These are phyloP conservation scores for Leavenworthia alabamica DNA, from an alignment of 345 rosid species.

Conservation along the genomic window DNA sequence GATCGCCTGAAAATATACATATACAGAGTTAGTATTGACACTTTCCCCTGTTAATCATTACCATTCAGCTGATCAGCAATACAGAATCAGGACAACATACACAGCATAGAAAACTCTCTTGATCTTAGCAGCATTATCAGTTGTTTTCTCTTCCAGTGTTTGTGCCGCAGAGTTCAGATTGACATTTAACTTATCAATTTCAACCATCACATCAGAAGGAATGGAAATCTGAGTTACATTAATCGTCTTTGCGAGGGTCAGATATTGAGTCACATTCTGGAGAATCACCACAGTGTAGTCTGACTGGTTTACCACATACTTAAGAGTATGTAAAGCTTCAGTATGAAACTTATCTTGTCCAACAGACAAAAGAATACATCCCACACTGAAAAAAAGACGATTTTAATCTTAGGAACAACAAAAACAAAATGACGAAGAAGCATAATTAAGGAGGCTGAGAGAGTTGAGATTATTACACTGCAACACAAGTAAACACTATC, in stretches of 20 bases:
- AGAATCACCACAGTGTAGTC: conserved; percentile 81
- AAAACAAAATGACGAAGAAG: background rate
- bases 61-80: too few relatives aligned
- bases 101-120: conserved; percentile 55
- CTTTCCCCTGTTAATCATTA: too few relatives aligned
- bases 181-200: conserved; percentile 69
- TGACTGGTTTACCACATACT: conserved; percentile 87
- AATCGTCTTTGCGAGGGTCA: conserved; percentile 80
- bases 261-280: conserved; percentile 76
- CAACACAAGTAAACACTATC: conserved; percentile 70
- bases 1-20: too few relatives aligned
- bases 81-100: conserved; percentile 41
- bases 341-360: conserved; percentile 81
- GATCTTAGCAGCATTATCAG: conserved; percentile 62
- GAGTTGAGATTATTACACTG: conserved; percentile 56
- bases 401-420: conserved; percentile 2
- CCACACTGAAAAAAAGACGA: conserved; percentile 45
- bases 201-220: conserved; percentile 59
- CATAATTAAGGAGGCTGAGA: background rate
- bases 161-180: conserved; percentile 70
- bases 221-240: conserved; percentile 73
- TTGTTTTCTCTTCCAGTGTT: conserved; percentile 60
- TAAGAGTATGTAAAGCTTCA: conserved; percentile 68
- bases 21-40: too few relatives aligned
- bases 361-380: conserved; percentile 85